These are phyloP conservation scores for Plasmodium berghei DNA, from an alignment of 169 alveolate species.

Conservation along the genomic window DNA sequence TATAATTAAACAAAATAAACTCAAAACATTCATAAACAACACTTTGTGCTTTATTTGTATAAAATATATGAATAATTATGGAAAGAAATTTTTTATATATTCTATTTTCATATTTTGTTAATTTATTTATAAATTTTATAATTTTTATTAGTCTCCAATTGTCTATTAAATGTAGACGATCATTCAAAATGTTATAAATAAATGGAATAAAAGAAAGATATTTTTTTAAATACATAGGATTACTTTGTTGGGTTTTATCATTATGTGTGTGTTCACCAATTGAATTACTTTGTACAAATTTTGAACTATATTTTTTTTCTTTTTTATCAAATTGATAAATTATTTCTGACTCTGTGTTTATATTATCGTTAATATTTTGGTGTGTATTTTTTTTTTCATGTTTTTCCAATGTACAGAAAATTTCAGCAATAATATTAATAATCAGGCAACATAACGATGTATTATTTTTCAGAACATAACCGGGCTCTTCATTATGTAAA, in stretches of 20 bases:
- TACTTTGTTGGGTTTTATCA: neutral
- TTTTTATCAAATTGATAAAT: neutral
- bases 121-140: conserved; percentile 29
- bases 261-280: neutral
- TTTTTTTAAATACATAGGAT: conserved; percentile 18
- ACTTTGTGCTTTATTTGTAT: conserved; percentile 56
- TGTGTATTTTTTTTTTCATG: neutral
- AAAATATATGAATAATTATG: conserved; percentile 47
- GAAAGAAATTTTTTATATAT: conserved; percentile 43
- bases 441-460: conserved; percentile 42
- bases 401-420: conserved; percentile 23
- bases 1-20: conserved; percentile 47
- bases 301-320: neutral
- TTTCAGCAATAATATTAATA: conserved; percentile 45
- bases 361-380: neutral
- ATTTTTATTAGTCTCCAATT: conserved; percentile 58
- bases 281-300: neutral
- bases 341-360: neutral
- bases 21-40: conserved; percentile 36
- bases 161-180: conserved; percentile 31
- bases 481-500: neutral
- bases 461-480: conserved; percentile 8
- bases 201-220: conserved; percentile 38
- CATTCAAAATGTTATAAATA: conserved; percentile 37
- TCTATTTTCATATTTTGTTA: conserved; percentile 44